These are phyloP conservation scores for Coemansia sp. DNA, from an alignment of 192 early-diverging fungal species.

Conservation along the genomic window DNA sequence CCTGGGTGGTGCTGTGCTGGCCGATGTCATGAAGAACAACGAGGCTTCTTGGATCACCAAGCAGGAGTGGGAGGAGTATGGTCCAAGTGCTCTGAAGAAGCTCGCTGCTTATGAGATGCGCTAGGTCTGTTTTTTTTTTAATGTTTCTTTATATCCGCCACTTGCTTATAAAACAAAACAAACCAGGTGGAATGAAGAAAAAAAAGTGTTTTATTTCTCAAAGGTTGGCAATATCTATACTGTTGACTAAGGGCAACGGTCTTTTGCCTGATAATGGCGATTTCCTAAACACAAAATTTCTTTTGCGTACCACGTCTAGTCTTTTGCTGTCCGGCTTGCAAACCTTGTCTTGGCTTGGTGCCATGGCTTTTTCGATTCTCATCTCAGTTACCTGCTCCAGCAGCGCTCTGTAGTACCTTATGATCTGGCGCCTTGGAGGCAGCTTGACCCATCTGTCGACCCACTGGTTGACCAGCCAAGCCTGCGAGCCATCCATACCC, in stretches of 20 bases:
- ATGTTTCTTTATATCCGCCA: background rate
- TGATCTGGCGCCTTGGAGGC: conserved; percentile 20
- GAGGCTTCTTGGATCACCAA: conserved; percentile 90
- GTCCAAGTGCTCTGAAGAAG: conserved; percentile 67
- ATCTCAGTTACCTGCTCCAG: conserved; percentile 25
- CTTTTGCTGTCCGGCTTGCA: conserved; percentile 17
- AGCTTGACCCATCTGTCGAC: conserved; percentile 35
- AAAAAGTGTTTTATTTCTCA: background rate
- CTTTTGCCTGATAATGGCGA: conserved; percentile 29
- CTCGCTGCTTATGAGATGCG: conserved; percentile 43
- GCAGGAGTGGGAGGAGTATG: conserved; percentile 91
- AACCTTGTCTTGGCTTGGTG: conserved; percentile 13
- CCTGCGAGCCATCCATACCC: background rate
- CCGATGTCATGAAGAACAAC: conserved; percentile 91
- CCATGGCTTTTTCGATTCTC: conserved; percentile 13
- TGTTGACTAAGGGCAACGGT: conserved; percentile 12
- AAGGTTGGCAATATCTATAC: conserved; percentile 24
- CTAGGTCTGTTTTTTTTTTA: conserved; percentile 15
- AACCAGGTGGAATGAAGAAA: background rate
- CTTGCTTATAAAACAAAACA: background rate
- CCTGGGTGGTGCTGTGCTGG: conserved; percentile 94
- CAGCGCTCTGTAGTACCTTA: conserved; percentile 35
- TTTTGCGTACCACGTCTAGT: conserved; percentile 21
- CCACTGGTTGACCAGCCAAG: conserved; percentile 19
- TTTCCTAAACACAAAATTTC: conserved; percentile 17